Percentiles rank a stretch among this genome's conserved stretches.
Evolutionary conservation across 2,329 filamentous ascomycete genomes (phyloP).

Genomic region (Penicillium sp.): DNA sequence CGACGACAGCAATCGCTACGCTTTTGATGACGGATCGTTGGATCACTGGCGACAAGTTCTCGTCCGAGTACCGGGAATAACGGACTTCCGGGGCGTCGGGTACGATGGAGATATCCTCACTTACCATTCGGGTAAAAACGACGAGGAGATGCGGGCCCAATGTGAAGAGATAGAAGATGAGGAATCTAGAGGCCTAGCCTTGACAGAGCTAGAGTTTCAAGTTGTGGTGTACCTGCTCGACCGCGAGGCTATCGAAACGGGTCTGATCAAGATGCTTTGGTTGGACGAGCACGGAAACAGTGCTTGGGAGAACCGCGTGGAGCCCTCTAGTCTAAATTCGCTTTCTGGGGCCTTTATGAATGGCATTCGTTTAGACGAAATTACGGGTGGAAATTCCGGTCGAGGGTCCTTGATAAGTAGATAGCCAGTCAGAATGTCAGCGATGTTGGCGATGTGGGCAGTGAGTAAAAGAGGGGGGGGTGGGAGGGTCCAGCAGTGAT

Average conservation of each 20-base stretch:
- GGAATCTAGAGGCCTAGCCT: conserved; percentile 1
- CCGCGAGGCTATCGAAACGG: neutral
- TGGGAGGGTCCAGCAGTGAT: too few species aligned
- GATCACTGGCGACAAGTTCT: conserved; percentile 1
- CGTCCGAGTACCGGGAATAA: conserved; percentile 1
- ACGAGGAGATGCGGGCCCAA: neutral
- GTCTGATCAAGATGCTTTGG: conserved; percentile 1
- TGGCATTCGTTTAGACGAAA: neutral
- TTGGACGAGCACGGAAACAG: conserved; percentile 1
- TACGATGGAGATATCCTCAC: neutral
- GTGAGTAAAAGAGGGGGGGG: too few species aligned
- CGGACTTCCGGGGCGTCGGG: neutral
- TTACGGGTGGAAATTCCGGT: neutral
- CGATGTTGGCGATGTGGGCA: too few species aligned
- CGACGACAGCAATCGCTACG: neutral
- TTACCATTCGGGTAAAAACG: conserved; percentile 1
- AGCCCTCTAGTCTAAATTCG: neutral
- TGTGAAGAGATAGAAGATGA: conserved; percentile 1
- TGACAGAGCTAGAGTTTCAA: conserved; percentile 1
- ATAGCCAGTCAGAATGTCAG: too few species aligned
- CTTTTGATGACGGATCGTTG: neutral
- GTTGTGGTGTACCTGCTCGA: neutral
- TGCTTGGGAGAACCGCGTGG: conserved; percentile 1
- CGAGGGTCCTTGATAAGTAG: too few species aligned
- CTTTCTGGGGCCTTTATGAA: conserved; percentile 1